These are phyloP conservation scores for Apiotrichum porosum DNA, from an alignment of 1,284 basidiomycete species.

Conservation along the genomic window DNA sequence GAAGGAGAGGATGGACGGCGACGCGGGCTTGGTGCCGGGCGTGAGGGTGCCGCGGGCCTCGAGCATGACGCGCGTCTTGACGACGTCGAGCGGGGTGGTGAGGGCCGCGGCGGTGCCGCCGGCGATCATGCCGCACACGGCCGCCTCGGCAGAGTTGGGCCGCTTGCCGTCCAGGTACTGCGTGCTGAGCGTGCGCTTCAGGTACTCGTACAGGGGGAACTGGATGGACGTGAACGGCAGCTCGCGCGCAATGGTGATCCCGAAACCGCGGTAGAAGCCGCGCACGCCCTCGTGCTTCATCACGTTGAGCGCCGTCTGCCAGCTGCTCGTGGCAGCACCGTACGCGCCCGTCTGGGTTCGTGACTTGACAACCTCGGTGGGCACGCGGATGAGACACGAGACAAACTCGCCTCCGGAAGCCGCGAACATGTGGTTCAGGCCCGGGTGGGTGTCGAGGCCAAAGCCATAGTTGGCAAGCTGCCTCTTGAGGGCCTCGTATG, in stretches of 20 bases:
- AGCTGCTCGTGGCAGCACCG: slow-evolving; percentile 49
- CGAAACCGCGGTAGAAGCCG: slow-evolving; percentile 76
- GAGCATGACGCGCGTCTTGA: slow-evolving; percentile 97
- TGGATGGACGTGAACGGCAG: slow-evolving; percentile 98
- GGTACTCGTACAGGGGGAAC: slow-evolving; percentile 89
- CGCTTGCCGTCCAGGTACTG: slow-evolving; percentile 50
- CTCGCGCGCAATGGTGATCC: slow-evolving; percentile 71
- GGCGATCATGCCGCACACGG: slow-evolving; percentile 83
- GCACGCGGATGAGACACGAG: slow-evolving; percentile 87
- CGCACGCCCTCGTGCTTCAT: slow-evolving; percentile 58
- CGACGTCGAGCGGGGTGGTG: slow-evolving; percentile 93
- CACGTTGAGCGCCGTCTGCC: slow-evolving; percentile 51
- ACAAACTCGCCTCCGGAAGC: slow-evolving; percentile 81
- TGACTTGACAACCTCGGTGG: slow-evolving; percentile 90
- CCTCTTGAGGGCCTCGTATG: slow-evolving; percentile 85
- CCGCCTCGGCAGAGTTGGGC: slow-evolving; percentile 76
- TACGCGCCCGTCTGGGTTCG: slow-evolving; percentile 71
- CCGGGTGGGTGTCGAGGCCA: slow-evolving; percentile 55
- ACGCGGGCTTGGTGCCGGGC: slow-evolving; percentile 27
- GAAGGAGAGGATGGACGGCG: slow-evolving; percentile 54
- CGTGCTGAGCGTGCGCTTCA: slow-evolving; percentile 64
- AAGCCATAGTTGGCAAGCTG: slow-evolving; percentile 54
- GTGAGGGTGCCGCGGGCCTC: slow-evolving; percentile 54
- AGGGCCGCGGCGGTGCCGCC: slow-evolving; percentile 83
- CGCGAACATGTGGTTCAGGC: slow-evolving; percentile 72